phyloP scores from a whole-genome alignment of 1,284 basidiomycete species.

The Boletus mariae region DNA sequence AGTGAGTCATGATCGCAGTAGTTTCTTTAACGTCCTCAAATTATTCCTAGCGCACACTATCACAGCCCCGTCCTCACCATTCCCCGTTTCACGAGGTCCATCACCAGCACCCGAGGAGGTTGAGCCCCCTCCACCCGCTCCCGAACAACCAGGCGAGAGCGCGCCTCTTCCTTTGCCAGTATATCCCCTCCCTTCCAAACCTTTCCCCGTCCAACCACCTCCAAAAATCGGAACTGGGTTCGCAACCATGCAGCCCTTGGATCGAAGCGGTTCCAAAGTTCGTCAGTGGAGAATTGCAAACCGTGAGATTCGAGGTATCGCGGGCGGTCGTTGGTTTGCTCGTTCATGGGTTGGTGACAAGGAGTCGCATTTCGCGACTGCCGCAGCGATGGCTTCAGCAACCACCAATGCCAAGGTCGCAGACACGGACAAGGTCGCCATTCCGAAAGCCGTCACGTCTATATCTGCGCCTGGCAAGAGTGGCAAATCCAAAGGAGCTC shows the following conservation, averaged over 20 bases:
- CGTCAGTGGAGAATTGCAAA: slow-evolving; percentile 69
- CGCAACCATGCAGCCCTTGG: slow-evolving; percentile 60
- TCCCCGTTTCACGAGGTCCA: slow-evolving; percentile 26
- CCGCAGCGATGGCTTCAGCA: slow-evolving; percentile 31
- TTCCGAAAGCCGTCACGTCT: slow-evolving; percentile 35
- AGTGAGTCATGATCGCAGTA: slow-evolving; percentile 28
- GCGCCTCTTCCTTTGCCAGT: slow-evolving; percentile 63
- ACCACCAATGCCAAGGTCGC: slow-evolving; percentile 27
- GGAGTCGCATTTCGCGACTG: slow-evolving; percentile 56
- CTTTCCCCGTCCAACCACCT: slow-evolving; percentile 73
- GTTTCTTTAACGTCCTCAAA: slow-evolving; percentile 1
- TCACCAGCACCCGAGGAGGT: slow-evolving; percentile 30
- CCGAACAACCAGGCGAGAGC: slow-evolving; percentile 49
- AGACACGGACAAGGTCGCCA: slow-evolving; percentile 33
- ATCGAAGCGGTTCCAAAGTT: slow-evolving; percentile 55
- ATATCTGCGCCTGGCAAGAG: slow-evolving; percentile 40
- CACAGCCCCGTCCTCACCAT: slow-evolving; percentile 47
- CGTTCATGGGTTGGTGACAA: slow-evolving; percentile 76
- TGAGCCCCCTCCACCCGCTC: slow-evolving; percentile 26
- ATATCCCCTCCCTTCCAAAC: slow-evolving; percentile 73
- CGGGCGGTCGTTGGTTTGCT: slow-evolving; percentile 74
- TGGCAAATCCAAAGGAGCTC: slow-evolving; percentile 40
- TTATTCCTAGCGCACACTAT: slow-evolving; percentile 34
- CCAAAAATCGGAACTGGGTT: slow-evolving; percentile 70
- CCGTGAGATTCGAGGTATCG: slow-evolving; percentile 74